Evolutionary conservation across 352 stramenopile genomes (phyloP).

Genomic region (Phytopythium oedochilum): DNA sequence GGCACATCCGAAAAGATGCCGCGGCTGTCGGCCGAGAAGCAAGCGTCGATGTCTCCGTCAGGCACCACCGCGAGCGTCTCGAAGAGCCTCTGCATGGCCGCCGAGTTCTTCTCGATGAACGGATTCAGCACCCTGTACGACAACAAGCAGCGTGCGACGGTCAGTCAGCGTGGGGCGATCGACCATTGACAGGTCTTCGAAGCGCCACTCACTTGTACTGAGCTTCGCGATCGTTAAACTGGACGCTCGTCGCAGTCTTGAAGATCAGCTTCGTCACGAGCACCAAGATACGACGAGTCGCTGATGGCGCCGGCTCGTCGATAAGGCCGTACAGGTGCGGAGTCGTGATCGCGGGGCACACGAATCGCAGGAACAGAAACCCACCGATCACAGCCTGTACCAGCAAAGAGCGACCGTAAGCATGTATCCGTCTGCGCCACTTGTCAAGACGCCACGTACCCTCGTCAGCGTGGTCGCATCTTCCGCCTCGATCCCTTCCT

Average conservation of each 20-base stretch:
- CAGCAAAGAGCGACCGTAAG: not conserved
- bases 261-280: constrained; percentile 87
- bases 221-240: constrained; percentile 80
- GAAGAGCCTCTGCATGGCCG: constrained; percentile 75
- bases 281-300: constrained; percentile 81
- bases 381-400: constrained; percentile 76
- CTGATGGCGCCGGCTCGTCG: constrained; percentile 58
- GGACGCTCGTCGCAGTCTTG: constrained; percentile 83
- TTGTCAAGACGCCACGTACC: constrained; percentile 16
- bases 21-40: constrained; percentile 65
- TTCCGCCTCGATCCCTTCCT: constrained; percentile 49
- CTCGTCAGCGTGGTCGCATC: constrained; percentile 51
- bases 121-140: constrained; percentile 69
- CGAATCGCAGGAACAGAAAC: constrained; percentile 86
- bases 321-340: constrained; percentile 80
- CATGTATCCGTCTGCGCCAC: too few species aligned
- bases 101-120: constrained; percentile 83
- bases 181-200: too few species aligned
- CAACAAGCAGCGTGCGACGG: constrained; percentile 1
- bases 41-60: constrained; percentile 64
- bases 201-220: constrained; percentile 64
- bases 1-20: constrained; percentile 68
- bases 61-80: constrained; percentile 60
- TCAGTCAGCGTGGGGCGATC: too few species aligned
- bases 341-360: constrained; percentile 85